Base-by-base conservation (phyloP, 73 alveolate genomes). In the Paramecium primaurelia region DNA sequence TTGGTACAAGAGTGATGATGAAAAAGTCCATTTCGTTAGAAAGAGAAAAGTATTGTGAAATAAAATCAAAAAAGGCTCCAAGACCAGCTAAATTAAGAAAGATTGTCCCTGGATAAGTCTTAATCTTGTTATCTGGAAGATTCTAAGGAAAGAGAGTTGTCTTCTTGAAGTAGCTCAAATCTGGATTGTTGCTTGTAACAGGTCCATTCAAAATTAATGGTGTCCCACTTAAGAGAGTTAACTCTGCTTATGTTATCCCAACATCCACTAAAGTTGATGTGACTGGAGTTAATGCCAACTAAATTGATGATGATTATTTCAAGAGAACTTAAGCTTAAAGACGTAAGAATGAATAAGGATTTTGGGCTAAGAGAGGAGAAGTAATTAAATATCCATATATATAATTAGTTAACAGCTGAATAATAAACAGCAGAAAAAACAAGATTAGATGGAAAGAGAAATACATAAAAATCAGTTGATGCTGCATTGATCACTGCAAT, bases 191-290 rank as follows among this genome's bases (percentile, higher is more conserved):
- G 88, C 97, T 97, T 75, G 99, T 97, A 58, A 97, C 99, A 47
- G 99, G 99, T 36, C 99, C 99, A n/a, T 95, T 95, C 98, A 97
- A 96, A 93, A 92, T 95, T 84, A 97, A 97, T 95, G 99, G 99
- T 49, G 99, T 97, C 92, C 98, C 99, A 32, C 95, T 97, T 86
- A 96, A 93, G 94, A 95, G 99, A 97, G 97, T 97, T 54, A 95
- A 95, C 89, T 94, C 95, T 64, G 97, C 97, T 77, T 94, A 94
- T 94, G 97, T 97, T 77, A 34, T 97, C 60, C 96, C 99, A 40
- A 97, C 99, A 20, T 84, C 97, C 83, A 95, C 98, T 60, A 95
- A 96, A 75, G 96, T 97, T 40, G 93, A 92, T 47, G 49, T 97
- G 58, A 59, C 86, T 30, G 99, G 98, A 30, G 98, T 94, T 49